phyloP scores from a whole-genome alignment of 345 rosid species.

The Litchi chinensis region DNA sequence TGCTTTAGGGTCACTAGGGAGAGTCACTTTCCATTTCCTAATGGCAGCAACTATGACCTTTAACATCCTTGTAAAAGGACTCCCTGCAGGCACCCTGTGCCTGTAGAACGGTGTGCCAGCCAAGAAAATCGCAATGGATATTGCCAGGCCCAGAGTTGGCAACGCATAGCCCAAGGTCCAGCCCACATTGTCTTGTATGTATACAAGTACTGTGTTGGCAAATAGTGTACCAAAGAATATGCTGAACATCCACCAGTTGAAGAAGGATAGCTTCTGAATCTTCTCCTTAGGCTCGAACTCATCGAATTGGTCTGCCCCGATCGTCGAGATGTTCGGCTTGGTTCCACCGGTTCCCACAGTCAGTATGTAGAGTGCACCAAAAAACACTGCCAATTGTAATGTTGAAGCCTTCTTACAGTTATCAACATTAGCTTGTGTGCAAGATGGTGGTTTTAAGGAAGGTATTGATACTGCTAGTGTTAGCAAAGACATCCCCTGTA shows the following conservation, averaged over 20 bases:
- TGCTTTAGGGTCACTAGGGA: conserved; percentile 46
- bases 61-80: conserved; percentile 81
- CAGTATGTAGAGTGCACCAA: conserved; percentile 73
- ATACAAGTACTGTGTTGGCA: conserved; percentile 80
- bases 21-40: conserved; percentile 50
- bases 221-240: conserved; percentile 86
- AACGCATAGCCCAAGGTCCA: conserved; percentile 84
- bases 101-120: conserved; percentile 75
- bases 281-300: conserved; percentile 80
- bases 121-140: conserved; percentile 60
- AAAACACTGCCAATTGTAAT: conserved; percentile 61
- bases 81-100: conserved; percentile 66
- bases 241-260: conserved; percentile 99
- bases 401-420: conserved; percentile 62
- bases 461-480: conserved; percentile 73
- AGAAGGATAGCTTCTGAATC: conserved; percentile 75
- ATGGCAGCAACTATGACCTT: conserved; percentile 69
- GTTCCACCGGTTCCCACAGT: conserved; percentile 90
- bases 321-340: conserved; percentile 90
- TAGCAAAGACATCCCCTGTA: conserved; percentile 76
- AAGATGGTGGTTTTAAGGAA: conserved; percentile 64
- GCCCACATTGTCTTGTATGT: conserved; percentile 87
- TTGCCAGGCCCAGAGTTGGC: conserved; percentile 67
- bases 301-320: conserved; percentile 93
- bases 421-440: conserved; percentile 34